Evolutionary conservation across 495 filamentous ascomycete species (phyloP).

Genomic region (Chlorociboria aeruginascens): DNA sequence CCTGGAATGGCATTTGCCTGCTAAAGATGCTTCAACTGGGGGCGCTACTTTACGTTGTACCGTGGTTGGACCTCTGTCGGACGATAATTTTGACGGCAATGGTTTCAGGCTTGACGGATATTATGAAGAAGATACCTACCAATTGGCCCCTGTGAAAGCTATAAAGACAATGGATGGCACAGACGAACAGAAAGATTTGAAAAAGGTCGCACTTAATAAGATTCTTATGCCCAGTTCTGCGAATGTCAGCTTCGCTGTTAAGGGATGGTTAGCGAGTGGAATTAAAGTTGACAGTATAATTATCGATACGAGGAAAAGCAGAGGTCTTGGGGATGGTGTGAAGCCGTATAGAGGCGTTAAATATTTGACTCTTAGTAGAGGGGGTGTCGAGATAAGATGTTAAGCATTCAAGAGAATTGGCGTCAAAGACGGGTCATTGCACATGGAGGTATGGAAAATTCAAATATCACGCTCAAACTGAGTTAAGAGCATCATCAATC

Average conservation of each 20-base stretch:
- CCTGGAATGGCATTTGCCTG: slow-evolving; percentile 76
- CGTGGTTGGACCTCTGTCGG: slow-evolving; percentile 53
- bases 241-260: slow-evolving; percentile 77
- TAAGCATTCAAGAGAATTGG: slow-evolving; percentile 5
- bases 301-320: slow-evolving; percentile 74
- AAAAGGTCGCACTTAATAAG: slow-evolving; percentile 55
- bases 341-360: slow-evolving; percentile 98
- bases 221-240: slow-evolving; percentile 86
- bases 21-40: slow-evolving; percentile 50
- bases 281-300: slow-evolving; percentile 83
- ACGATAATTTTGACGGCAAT: slow-evolving; percentile 43
- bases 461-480: no score
- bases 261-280: slow-evolving; percentile 90
- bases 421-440: neutral
- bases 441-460: neutral
- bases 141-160: slow-evolving; percentile 33
- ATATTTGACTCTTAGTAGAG: slow-evolving; percentile 81
- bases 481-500: no score
- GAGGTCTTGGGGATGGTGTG: slow-evolving; percentile 74
- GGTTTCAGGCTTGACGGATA: slow-evolving; percentile 36
- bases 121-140: slow-evolving; percentile 42
- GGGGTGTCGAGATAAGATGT: slow-evolving; percentile 60
- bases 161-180: slow-evolving; percentile 23
- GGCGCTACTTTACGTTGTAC: slow-evolving; percentile 70
- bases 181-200: slow-evolving; percentile 32